These are phyloP conservation scores for Erucastrum elatum DNA, from an alignment of 345 rosid species.

Conservation along the genomic window DNA sequence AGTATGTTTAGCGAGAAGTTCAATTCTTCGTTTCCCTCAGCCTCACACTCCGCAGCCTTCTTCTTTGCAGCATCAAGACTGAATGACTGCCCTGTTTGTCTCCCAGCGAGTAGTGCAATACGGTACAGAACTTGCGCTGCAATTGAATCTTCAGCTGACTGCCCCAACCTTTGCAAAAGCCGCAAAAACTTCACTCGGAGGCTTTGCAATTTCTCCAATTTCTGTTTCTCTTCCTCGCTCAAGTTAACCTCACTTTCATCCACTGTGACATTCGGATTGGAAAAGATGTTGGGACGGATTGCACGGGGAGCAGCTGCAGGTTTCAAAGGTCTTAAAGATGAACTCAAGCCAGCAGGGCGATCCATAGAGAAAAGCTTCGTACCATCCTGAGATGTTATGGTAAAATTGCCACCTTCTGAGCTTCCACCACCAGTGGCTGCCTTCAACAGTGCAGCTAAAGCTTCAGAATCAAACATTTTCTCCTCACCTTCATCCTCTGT, in stretches of 20 bases:
- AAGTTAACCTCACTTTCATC: slow-evolving; percentile 57
- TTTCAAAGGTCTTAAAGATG: slow-evolving; percentile 68
- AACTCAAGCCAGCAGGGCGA: slow-evolving; percentile 88
- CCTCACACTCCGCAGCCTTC: slow-evolving; percentile 71
- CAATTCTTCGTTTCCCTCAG: slow-evolving; percentile 60
- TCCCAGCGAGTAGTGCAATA: slow-evolving; percentile 70
- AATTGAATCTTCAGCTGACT: slow-evolving; percentile 75
- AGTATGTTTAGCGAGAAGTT: slow-evolving; percentile 71
- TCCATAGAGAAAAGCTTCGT: slow-evolving; percentile 89
- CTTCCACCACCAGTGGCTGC: slow-evolving; percentile 77
- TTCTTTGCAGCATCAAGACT: slow-evolving; percentile 80
- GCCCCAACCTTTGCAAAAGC: slow-evolving; percentile 78
- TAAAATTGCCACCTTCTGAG: slow-evolving; percentile 59
- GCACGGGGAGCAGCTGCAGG: slow-evolving; percentile 71
- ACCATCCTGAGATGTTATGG: slow-evolving; percentile 81
- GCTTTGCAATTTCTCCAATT: slow-evolving; percentile 74
- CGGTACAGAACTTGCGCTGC: slow-evolving; percentile 85
- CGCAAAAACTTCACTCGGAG: slow-evolving; percentile 80
- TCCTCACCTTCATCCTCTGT: slow-evolving; percentile 89
- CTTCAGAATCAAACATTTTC: slow-evolving; percentile 77
- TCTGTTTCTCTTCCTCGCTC: slow-evolving; percentile 85
- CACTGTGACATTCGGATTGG: slow-evolving; percentile 44
- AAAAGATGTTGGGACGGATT: slow-evolving; percentile 56
- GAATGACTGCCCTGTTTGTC: slow-evolving; percentile 66
- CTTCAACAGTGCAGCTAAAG: slow-evolving; percentile 88